phyloP scores from a whole-genome alignment of 805 yeast genomes.

The Nakazawaea ernobii region DNA sequence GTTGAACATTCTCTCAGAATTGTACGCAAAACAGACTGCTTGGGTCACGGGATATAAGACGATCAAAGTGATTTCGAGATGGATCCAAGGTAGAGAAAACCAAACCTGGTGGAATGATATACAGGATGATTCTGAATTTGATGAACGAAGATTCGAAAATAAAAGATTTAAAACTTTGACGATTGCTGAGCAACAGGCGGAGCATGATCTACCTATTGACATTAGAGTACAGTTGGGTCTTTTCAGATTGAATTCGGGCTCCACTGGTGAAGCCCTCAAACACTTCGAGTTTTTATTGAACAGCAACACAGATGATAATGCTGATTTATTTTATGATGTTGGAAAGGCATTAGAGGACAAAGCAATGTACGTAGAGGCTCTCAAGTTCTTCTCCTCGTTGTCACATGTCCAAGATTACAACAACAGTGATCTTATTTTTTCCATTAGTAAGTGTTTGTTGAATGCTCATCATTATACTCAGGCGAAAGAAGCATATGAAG shows the following conservation, averaged over 20 bases:
- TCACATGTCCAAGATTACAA: conserved; percentile 47
- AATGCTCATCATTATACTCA: conserved; percentile 64
- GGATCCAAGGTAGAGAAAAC: conserved; percentile 67
- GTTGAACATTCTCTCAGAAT: conserved; percentile 75
- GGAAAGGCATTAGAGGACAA: conserved; percentile 68
- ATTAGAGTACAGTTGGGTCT: conserved; percentile 77
- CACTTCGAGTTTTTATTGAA: conserved; percentile 61
- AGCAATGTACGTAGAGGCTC: conserved; percentile 71
- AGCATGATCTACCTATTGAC: conserved; percentile 69
- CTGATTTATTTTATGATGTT: conserved; percentile 72
- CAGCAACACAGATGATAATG: conserved; percentile 52
- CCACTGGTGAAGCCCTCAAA: conserved; percentile 61
- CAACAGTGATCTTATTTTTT: conserved; percentile 44
- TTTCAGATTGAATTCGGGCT: conserved; percentile 59
- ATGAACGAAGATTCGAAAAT: conserved; percentile 54
- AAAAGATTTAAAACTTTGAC: conserved; percentile 36
- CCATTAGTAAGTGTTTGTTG: conserved; percentile 72
- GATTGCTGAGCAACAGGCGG: conserved; percentile 32
- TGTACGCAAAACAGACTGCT: conserved; percentile 64
- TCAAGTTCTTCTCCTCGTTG: conserved; percentile 56
- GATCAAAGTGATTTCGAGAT: conserved; percentile 68
- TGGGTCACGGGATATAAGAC: conserved; percentile 59
- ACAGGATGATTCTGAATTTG: conserved; percentile 78
- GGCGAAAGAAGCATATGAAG: conserved; percentile 55
- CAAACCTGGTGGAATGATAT: conserved; percentile 64